These are phyloP conservation scores for Limonium bicolor DNA, from an alignment of 148 eudicot genomes.

Conservation along the genomic window DNA sequence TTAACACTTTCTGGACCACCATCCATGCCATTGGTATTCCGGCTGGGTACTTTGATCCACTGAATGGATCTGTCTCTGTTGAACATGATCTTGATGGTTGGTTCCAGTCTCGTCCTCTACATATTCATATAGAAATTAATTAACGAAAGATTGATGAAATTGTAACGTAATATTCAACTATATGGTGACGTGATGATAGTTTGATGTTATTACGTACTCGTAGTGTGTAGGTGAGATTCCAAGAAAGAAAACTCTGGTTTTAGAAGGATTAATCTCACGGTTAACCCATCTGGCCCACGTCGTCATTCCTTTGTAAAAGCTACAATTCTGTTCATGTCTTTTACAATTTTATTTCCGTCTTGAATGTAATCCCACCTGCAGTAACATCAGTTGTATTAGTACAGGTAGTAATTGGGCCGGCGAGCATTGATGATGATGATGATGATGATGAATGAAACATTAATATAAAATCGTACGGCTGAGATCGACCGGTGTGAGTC, in stretches of 20 bases:
- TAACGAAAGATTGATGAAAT: too few species aligned
- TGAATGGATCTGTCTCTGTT: constrained; percentile 18
- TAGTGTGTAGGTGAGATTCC: constrained; percentile 61
- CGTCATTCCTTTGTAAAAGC: constrained; percentile 48
- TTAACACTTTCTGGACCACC: constrained; percentile 24
- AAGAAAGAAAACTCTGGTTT: constrained; percentile 41
- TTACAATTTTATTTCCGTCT: constrained; percentile 18
- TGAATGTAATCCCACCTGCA: constrained; percentile 35
- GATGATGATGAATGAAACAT: not conserved
- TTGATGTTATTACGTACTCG: too few species aligned
- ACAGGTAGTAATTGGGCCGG: not conserved
- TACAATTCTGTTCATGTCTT: constrained; percentile 41
- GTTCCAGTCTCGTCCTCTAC: constrained; percentile 12
- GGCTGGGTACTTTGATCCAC: constrained; percentile 8
- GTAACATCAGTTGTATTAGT: not conserved
- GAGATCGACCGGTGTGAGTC: constrained; percentile 52
- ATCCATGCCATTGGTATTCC: constrained; percentile 12
- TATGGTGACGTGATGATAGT: too few species aligned
- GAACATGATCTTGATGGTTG: constrained; percentile 16
- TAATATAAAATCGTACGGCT: constrained; percentile 33
- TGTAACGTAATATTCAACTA: too few species aligned
- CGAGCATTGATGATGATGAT: not conserved
- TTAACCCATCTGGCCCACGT: constrained; percentile 81
- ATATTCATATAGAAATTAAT: too few species aligned
- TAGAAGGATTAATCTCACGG: constrained; percentile 20